Evolutionary conservation across 164 flowering plant species (phyloP).

Genomic region (Annona cherimola): DNA sequence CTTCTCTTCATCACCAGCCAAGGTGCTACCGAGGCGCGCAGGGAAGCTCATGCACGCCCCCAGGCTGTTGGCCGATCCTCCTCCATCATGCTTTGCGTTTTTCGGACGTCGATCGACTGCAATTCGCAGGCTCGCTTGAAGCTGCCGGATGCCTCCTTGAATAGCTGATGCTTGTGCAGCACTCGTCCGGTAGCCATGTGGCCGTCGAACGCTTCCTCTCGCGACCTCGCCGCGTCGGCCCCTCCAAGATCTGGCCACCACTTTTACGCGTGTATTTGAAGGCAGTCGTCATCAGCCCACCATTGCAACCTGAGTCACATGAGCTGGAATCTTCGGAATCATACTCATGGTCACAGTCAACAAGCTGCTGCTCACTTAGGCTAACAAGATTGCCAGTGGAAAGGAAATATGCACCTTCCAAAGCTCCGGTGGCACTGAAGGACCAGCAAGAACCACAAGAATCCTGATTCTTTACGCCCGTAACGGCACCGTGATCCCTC

Average conservation of each 20-base stretch:
- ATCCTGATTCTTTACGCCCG: slow-evolving; percentile 87
- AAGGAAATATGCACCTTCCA: slow-evolving; percentile 85
- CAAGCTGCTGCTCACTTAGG: slow-evolving; percentile 93
- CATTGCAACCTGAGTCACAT: slow-evolving; percentile 91
- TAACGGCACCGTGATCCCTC: slow-evolving; percentile 91
- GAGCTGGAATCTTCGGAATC: slow-evolving; percentile 69
- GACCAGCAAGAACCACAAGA: slow-evolving; percentile 98
- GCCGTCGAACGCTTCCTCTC: slow-evolving; percentile 91
- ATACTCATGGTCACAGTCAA: slow-evolving; percentile 95
- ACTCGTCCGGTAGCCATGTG: slow-evolving; percentile 97
- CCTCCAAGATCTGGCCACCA: slow-evolving; percentile 91
- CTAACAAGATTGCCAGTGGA: slow-evolving; percentile 76
- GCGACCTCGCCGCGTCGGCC: slow-evolving; percentile 76
- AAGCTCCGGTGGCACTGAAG: slow-evolving; percentile 83
- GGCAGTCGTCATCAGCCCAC: slow-evolving; percentile 95
- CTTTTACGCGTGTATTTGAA: slow-evolving; percentile 81
- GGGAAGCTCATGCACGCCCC: slow-evolving; percentile 15
- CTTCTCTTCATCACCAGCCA: slow-evolving; percentile 22
- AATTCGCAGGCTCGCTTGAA: slow-evolving; percentile 90
- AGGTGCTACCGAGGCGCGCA: slow-evolving; percentile 26
- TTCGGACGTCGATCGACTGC: slow-evolving; percentile 84
- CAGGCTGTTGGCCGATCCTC: background rate
- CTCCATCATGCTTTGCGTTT: too few relatives aligned
- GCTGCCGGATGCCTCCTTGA: slow-evolving; percentile 74
- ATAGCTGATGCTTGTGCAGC: slow-evolving; percentile 77